Conservation (phyloP, 2,329 filamentous ascomycete genomes). For the Ophiostoma australiae region DNA sequence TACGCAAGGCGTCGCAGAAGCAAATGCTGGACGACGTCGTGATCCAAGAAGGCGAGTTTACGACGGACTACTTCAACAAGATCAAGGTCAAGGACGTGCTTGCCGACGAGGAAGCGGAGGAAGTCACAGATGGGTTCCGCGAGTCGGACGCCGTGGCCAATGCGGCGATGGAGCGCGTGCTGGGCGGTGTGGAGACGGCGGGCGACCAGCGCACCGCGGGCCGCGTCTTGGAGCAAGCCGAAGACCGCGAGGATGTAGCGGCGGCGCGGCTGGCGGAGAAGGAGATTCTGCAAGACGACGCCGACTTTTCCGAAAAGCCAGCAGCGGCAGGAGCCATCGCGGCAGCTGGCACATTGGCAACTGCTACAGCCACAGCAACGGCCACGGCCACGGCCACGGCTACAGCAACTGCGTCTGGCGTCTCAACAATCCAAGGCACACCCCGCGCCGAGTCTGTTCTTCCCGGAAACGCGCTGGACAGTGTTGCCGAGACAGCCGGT, state of each 20-base stretch:
- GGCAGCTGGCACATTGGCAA: slow-evolving; percentile 11
- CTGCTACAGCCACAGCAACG: slow-evolving; percentile 40
- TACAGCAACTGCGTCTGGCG: slow-evolving; percentile 42
- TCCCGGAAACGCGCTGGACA: slow-evolving; percentile 27
- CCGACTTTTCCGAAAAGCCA: slow-evolving; percentile 70
- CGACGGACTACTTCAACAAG: slow-evolving; percentile 91
- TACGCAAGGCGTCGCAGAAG: slow-evolving; percentile 95
- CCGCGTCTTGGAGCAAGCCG: slow-evolving; percentile 77
- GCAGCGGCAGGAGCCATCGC: slow-evolving; percentile 37
- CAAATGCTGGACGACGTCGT: slow-evolving; percentile 96
- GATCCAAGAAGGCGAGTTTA: slow-evolving; percentile 97
- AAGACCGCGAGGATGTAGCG: slow-evolving; percentile 85
- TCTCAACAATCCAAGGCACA: slow-evolving; percentile 50
- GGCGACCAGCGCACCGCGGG: slow-evolving; percentile 56
- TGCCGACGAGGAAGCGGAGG: slow-evolving; percentile 33
- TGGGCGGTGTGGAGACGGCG: slow-evolving; percentile 60
- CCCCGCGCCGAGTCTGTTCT: slow-evolving; percentile 41
- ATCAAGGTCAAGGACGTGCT: slow-evolving; percentile 65
- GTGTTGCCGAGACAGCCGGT: slow-evolving; percentile 32
- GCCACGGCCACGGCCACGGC: too few relatives aligned
- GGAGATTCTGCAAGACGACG: slow-evolving; percentile 81
- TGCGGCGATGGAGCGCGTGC: slow-evolving; percentile 78
- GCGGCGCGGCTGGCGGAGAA: slow-evolving; percentile 84
- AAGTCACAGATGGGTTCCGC: slow-evolving; percentile 41
- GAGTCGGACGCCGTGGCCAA: slow-evolving; percentile 62